A percentile compares a stretch with the other conserved stretches of the same genome.
Conservation (phyloP, 805 yeast species). For the Starmerella sp. region DNA sequence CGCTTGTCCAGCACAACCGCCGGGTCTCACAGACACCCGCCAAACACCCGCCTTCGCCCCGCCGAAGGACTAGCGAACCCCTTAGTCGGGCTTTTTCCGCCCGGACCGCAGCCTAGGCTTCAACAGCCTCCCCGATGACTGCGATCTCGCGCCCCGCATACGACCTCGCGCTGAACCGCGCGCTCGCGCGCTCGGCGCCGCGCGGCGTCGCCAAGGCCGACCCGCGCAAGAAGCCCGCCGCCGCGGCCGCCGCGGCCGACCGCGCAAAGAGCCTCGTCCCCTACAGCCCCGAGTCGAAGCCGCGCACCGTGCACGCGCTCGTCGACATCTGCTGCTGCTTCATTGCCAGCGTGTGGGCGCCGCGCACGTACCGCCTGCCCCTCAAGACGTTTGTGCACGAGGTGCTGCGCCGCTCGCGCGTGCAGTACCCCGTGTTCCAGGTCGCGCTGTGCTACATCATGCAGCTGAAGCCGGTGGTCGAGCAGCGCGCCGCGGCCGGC, state of each 20-base stretch:
- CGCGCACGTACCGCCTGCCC: slow-evolving; percentile 22
- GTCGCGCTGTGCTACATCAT: slow-evolving; percentile 56
- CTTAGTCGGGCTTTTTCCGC: no score
- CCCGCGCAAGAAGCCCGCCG: not conserved
- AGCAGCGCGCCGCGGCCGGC: slow-evolving; percentile 1
- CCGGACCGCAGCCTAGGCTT: not conserved
- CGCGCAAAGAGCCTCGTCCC: slow-evolving; percentile 2
- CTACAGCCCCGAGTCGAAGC: slow-evolving; percentile 12
- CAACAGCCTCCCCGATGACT: slow-evolving; percentile 2
- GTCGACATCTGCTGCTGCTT: slow-evolving; percentile 16
- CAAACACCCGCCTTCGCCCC: no score
- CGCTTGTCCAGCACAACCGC: no score
- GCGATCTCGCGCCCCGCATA: not conserved
- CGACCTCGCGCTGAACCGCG: not conserved
- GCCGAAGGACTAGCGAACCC: no score
- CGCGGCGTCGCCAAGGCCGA: not conserved
- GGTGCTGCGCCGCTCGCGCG: slow-evolving; percentile 39
- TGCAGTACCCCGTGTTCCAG: slow-evolving; percentile 52
- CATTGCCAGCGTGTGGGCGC: slow-evolving; percentile 18
- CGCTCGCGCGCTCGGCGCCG: not conserved
- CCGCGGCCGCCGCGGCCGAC: not conserved
- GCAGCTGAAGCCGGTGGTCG: slow-evolving; percentile 32
- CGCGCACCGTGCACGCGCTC: slow-evolving; percentile 15
- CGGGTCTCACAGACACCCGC: no score
- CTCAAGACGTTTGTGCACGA: slow-evolving; percentile 31